phyloP scores from a whole-genome alignment of 108 stramenopile genomes.

The Epithemia pelagica region DNA sequence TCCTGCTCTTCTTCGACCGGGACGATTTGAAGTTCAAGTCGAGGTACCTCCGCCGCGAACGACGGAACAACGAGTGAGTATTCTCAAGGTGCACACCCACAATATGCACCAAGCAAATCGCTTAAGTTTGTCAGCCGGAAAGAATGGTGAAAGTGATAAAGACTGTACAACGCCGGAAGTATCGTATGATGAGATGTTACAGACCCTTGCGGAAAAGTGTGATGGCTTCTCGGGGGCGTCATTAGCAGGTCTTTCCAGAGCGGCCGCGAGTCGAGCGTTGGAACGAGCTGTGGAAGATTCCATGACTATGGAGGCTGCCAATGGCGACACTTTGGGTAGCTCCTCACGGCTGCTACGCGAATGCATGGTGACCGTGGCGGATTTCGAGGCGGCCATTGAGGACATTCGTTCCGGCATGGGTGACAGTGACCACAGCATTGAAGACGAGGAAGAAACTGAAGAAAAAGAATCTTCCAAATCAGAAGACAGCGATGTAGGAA shows the following conservation, averaged over 20 bases:
- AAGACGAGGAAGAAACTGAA: slow-evolving; percentile 4
- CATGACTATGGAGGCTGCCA: slow-evolving; percentile 1
- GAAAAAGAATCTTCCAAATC: slow-evolving; percentile 16
- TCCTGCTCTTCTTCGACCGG: slow-evolving; percentile 71
- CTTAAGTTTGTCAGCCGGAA: slow-evolving; percentile 38
- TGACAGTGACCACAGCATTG: slow-evolving; percentile 21
- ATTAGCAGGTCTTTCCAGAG: slow-evolving; percentile 68
- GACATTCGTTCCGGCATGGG: slow-evolving; percentile 46
- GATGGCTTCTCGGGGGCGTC: slow-evolving; percentile 79
- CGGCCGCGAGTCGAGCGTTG: slow-evolving; percentile 70
- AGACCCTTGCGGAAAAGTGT: slow-evolving; percentile 48
- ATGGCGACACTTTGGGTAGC: not conserved
- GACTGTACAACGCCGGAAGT: slow-evolving; percentile 4
- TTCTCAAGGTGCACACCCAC: slow-evolving; percentile 70
- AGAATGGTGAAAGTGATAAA: slow-evolving; percentile 11
- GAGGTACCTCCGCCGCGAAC: slow-evolving; percentile 78
- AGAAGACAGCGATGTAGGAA: not conserved
- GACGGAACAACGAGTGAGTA: slow-evolving; percentile 56
- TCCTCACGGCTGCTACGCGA: slow-evolving; percentile 12
- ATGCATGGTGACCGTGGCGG: slow-evolving; percentile 61
- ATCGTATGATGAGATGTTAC: slow-evolving; percentile 50
- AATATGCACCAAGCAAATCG: slow-evolving; percentile 68
- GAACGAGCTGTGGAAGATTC: slow-evolving; percentile 68
- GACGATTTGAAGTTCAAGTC: slow-evolving; percentile 83
- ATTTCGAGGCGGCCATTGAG: slow-evolving; percentile 56